Evolutionary conservation across 1,284 basidiomycete species (phyloP).

Genomic region (Chalciporus sp.): DNA sequence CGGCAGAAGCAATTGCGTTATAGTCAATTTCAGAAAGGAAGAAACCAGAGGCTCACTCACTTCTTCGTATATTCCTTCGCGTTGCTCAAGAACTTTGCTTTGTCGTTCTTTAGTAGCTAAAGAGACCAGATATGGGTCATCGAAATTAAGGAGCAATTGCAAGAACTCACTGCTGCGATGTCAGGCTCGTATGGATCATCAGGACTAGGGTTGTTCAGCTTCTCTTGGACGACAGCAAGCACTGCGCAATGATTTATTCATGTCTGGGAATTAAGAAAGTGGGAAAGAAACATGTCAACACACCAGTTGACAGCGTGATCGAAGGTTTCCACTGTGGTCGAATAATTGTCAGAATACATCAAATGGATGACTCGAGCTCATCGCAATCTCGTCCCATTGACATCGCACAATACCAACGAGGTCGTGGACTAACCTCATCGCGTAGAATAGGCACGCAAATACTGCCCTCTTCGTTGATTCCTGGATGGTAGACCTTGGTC

Average conservation of each 20-base stretch:
- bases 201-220: conserved; percentile 84
- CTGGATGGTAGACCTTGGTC: conserved; percentile 92
- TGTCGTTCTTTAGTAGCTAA: conserved; percentile 74
- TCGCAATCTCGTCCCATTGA: conserved; percentile 2
- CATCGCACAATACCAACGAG: conserved; percentile 1
- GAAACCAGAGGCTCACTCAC: conserved; percentile 41
- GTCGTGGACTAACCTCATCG: conserved; percentile 66
- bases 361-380: background rate
- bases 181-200: conserved; percentile 91
- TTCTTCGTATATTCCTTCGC: conserved; percentile 85
- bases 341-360: conserved; percentile 8
- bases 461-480: conserved; percentile 87
- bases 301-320: conserved; percentile 74
- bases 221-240: conserved; percentile 78
- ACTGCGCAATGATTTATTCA: conserved; percentile 48
- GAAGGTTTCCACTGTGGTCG: conserved; percentile 84
- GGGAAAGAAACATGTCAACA: conserved; percentile 21
- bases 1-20: background rate
- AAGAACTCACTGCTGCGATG: conserved; percentile 65
- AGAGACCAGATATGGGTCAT: conserved; percentile 1
- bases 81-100: conserved; percentile 64
- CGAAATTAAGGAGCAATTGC: background rate
- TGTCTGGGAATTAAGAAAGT: conserved; percentile 3
- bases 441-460: conserved; percentile 82
- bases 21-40: conserved; percentile 11